Percentiles rank a stretch among this genome's conserved stretches.
Conservation (phyloP, 2,329 filamentous ascomycete genomes). For the Claviceps africana region DNA sequence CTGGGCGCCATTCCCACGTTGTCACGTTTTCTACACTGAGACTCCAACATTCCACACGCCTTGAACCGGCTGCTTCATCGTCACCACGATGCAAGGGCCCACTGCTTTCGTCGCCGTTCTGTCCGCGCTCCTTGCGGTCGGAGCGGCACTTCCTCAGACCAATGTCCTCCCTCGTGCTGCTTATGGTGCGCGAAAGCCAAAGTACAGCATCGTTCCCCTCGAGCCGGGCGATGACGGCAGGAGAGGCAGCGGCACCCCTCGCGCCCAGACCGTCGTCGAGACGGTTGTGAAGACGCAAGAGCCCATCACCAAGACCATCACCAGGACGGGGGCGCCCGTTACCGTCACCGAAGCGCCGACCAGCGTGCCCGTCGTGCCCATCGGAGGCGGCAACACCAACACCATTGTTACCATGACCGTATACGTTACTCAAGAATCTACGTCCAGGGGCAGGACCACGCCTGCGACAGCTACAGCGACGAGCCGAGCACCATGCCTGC, state of each 20-base stretch:
- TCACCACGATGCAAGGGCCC: conserved; percentile 18
- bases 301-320: conserved; percentile 13
- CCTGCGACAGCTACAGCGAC: not conserved
- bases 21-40: not conserved
- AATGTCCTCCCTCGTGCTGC: conserved; percentile 12
- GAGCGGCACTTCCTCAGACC: conserved; percentile 16
- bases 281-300: conserved; percentile 17
- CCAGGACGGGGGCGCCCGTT: conserved; percentile 9
- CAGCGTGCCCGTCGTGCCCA: conserved; percentile 17
- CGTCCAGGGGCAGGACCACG: not conserved
- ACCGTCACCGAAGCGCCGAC: conserved; percentile 8
- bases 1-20: not conserved
- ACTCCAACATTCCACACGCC: not conserved
- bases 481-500: not conserved
- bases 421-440: not conserved
- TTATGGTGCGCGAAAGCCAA: conserved; percentile 13
- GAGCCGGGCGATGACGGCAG: conserved; percentile 17
- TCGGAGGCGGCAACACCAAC: conserved; percentile 9
- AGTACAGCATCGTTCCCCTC: conserved; percentile 26
- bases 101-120: conserved; percentile 18
- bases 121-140: conserved; percentile 13
- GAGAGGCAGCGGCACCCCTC: not conserved
- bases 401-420: not conserved
- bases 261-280: conserved; percentile 13
- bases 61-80: not conserved